These are phyloP conservation scores for Sugiyamaella lignohabitans DNA, from an alignment of 805 yeast genomes.

Conservation along the genomic window DNA sequence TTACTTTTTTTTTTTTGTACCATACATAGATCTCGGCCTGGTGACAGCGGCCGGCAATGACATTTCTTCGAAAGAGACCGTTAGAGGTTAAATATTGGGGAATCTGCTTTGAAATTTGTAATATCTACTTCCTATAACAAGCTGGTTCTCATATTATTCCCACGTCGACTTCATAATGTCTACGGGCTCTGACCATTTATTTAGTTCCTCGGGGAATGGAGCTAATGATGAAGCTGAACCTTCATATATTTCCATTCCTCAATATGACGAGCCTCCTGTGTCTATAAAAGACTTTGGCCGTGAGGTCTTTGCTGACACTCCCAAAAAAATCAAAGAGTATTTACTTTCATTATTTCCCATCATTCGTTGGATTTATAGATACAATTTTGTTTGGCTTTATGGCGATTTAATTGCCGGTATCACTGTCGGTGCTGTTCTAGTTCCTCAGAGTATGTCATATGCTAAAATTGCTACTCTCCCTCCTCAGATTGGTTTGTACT, in stretches of 20 bases:
- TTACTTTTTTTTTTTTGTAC: no score
- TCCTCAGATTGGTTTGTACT: conserved; percentile 82
- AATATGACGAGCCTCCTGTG: conserved; percentile 13
- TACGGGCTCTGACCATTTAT: background rate
- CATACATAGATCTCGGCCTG: no score
- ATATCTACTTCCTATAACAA: no score
- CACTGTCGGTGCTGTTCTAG: conserved; percentile 87
- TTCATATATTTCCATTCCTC: background rate
- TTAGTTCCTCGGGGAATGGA: background rate
- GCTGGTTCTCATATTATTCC: no score
- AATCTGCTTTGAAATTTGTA: no score
- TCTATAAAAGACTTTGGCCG: conserved; percentile 11
- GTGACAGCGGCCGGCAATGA: no score
- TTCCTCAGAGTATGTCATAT: conserved; percentile 94
- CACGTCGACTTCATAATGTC: no score
- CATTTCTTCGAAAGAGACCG: no score
- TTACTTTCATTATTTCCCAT: conserved; percentile 69
- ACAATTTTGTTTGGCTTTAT: conserved; percentile 71
- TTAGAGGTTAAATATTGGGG: no score
- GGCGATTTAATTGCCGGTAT: conserved; percentile 87
- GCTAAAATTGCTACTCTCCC: conserved; percentile 78
- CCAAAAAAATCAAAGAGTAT: conserved; percentile 40
- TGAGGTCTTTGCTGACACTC: conserved; percentile 32
- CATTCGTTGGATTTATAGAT: conserved; percentile 75
- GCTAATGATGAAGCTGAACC: background rate